Evolutionary conservation across 441 rosid genomes (phyloP).

Genomic region (Gossypium trilobum): DNA sequence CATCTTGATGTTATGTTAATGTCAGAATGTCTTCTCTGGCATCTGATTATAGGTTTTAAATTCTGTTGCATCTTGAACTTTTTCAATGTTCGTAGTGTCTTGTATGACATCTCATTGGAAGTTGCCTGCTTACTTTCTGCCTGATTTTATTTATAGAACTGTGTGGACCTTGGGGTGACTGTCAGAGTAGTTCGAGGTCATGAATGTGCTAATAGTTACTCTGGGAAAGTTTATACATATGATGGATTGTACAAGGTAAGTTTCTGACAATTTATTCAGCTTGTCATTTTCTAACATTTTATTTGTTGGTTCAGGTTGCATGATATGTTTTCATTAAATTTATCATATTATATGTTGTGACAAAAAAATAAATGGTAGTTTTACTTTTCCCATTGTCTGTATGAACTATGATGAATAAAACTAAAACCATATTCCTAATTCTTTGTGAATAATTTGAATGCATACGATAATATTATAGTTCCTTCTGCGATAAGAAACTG

Average conservation of each 20-base stretch:
- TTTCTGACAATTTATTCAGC: not conserved
- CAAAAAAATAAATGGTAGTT: not conserved
- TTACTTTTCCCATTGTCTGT: not conserved
- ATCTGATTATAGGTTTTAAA: not conserved
- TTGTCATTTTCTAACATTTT: not conserved
- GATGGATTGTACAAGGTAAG: conserved; percentile 80
- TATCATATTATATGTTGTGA: not conserved
- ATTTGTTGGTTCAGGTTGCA: conserved; percentile 2
- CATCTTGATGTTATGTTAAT: not conserved
- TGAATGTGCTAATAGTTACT: conserved; percentile 46
- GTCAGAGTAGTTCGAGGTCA: conserved; percentile 85
- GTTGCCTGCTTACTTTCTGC: not conserved
- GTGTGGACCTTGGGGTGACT: conserved; percentile 47
- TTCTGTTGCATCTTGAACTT: not conserved
- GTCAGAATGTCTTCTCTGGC: not conserved
- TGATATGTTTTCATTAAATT: not conserved
- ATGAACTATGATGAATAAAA: not conserved
- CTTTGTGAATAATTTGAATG: not conserved
- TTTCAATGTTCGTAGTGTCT: not conserved
- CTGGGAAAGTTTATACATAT: conserved; percentile 62
- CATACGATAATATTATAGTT: not conserved
- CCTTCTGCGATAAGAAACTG: not conserved
- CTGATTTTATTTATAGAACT: conserved; percentile 39
- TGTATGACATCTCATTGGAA: not conserved
- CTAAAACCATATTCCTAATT: not conserved